A percentile compares a stretch with the other conserved stretches of the same genome.
phyloP scores from a whole-genome alignment of 1,139 yeast species.

The Hyphopichia khmerensis region DNA sequence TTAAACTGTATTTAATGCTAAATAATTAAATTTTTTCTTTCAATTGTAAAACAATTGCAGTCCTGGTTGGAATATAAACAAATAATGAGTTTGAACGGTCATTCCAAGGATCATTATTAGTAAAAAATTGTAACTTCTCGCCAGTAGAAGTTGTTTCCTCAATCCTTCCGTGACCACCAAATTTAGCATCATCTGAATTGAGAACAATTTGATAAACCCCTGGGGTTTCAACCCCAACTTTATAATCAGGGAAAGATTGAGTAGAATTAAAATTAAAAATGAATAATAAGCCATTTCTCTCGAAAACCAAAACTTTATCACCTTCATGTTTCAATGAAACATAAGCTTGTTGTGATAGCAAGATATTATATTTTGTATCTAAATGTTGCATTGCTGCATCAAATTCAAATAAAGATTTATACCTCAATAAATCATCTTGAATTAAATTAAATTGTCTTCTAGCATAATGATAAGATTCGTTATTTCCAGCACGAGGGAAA shows the following conservation, averaged over 20 bases:
- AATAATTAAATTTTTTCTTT: constrained; percentile 18
- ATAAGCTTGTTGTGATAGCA: constrained; percentile 77
- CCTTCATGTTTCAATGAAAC: constrained; percentile 83
- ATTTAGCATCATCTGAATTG: constrained; percentile 67
- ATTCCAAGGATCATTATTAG: constrained; percentile 80
- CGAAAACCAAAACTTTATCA: constrained; percentile 87
- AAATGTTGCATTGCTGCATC: constrained; percentile 81
- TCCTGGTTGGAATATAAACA: constrained; percentile 81
- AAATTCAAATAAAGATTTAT: constrained; percentile 72
- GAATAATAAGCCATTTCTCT: constrained; percentile 81
- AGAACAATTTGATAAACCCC: constrained; percentile 77
- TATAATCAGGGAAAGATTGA: constrained; percentile 78
- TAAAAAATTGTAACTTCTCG: constrained; percentile 49
- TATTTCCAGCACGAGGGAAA: constrained; percentile 89
- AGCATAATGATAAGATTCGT: constrained; percentile 88
- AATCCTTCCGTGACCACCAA: constrained; percentile 82
- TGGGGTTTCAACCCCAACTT: constrained; percentile 79
- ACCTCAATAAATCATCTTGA: constrained; percentile 76
- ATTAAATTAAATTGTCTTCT: constrained; percentile 89
- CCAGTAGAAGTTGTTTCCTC: constrained; percentile 48
- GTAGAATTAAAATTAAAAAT: constrained; percentile 89
- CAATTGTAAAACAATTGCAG: constrained; percentile 63
- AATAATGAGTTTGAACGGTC: constrained; percentile 72
- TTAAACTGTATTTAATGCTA: too few species aligned
- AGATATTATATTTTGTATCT: constrained; percentile 70